phyloP scores from a whole-genome alignment of 495 filamentous ascomycete species.

The Penicillium mononematosum region DNA sequence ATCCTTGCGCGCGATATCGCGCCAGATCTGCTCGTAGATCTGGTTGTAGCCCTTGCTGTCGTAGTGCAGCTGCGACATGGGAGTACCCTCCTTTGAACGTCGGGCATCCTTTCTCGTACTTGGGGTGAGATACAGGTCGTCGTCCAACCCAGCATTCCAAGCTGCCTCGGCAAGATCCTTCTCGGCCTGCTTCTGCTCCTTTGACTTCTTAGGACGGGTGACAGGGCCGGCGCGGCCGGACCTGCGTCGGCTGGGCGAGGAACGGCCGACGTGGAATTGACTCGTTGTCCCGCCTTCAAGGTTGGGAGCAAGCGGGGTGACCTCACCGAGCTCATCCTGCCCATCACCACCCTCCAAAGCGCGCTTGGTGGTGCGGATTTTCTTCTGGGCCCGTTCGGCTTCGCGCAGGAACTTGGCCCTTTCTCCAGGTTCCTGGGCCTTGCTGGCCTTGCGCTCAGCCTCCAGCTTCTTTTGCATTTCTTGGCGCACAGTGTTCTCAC shows the following conservation, averaged over 20 bases:
- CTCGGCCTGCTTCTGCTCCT: constrained; percentile 94
- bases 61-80: constrained; percentile 54
- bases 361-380: constrained; percentile 77
- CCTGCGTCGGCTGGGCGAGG: constrained; percentile 65
- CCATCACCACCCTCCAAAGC: constrained; percentile 81
- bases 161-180: constrained; percentile 90
- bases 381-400: constrained; percentile 81
- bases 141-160: constrained; percentile 79
- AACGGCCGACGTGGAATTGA: constrained; percentile 69
- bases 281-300: constrained; percentile 86
- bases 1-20: constrained; percentile 89
- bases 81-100: constrained; percentile 62
- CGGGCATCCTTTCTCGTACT: constrained; percentile 57
- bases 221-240: constrained; percentile 58
- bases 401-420: constrained; percentile 73
- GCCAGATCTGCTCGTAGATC: constrained; percentile 98
- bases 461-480: constrained; percentile 83
- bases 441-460: constrained; percentile 70
- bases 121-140: constrained; percentile 67
- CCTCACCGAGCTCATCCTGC: constrained; percentile 73
- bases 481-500: constrained; percentile 88
- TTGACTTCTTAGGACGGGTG: constrained; percentile 78
- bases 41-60: constrained; percentile 92
- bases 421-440: constrained; percentile 75
- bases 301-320: constrained; percentile 74